Conservation (phyloP, 257 asterid genomes). For the Rubia yunnanensis region DNA sequence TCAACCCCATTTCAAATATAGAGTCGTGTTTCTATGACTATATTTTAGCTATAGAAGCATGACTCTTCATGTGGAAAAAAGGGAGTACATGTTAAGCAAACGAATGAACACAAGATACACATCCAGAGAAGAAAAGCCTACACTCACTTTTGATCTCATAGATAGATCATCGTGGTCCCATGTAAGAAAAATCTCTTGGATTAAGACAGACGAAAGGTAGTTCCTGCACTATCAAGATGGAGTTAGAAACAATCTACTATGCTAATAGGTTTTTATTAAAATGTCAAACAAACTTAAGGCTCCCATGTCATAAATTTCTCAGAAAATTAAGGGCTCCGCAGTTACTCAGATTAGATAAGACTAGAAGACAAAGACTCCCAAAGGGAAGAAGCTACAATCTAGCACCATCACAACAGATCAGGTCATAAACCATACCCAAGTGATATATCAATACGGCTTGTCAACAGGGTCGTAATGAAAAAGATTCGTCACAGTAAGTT, state of each 20-base stretch:
- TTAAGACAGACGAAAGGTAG: constrained; percentile 85
- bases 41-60: background rate
- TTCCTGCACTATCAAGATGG: constrained; percentile 46
- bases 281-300: background rate
- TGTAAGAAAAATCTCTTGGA: constrained; percentile 96
- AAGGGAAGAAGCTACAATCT: constrained; percentile 3
- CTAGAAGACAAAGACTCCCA: background rate
- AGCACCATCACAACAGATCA: background rate
- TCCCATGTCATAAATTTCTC: background rate
- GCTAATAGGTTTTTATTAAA: background rate
- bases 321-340: background rate
- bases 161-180: constrained; percentile 98
- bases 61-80: background rate
- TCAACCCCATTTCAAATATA: background rate
- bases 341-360: background rate
- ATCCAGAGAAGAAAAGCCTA: constrained; percentile 2
- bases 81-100: constrained; percentile 5
- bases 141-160: constrained; percentile 87
- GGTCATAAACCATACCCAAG: background rate
- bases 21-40: background rate
- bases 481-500: too few relatives aligned
- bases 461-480: too few relatives aligned
- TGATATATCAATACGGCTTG: too few relatives aligned
- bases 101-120: background rate
- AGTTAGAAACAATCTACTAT: background rate